Base-by-base conservation (phyloP, 2,329 filamentous ascomycete genomes). In the Ophiocordyceps robertsii region DNA sequence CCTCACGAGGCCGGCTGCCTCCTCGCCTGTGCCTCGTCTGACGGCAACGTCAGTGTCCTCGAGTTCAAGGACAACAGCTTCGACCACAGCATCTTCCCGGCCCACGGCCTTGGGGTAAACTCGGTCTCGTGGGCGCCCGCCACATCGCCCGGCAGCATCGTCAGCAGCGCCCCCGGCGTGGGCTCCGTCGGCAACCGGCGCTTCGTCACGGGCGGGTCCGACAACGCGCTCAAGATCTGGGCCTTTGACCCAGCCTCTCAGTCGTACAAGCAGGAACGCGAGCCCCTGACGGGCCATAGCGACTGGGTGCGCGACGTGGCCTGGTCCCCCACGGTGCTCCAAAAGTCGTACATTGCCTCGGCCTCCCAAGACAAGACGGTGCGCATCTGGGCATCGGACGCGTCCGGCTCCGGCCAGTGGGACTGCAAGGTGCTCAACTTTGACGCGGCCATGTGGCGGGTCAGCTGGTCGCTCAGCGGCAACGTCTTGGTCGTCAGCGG, bases 301-400 rank as follows among this genome's bases (percentile, higher is more conserved):
- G 92, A 96, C 68, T 98, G 92, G 92, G 92, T 98, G 43, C 81
- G 92, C 49, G 92, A 98, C 62, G 92, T 98, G 12, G 86, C 90
- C 13, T 98, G 92, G 92, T 90, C 84, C 40, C 92, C 92, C 11
- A 95, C 88, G 21, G 85, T 96, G 43, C 73, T 98, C 45, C 85
- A 89, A 55, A 95, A 95, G 73, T 87, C 82, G 45, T 98, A 98
- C 68, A 95, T 98, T 59, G 92, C 92, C 29, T 90, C 84, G 39
- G 92, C 90, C 11, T 89, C 84, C 42, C 89, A 96, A 68, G 92
- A 98, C 64, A 93, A 94, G 74, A 95, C 88, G 9, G 90, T 96
- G 48, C 80, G 88, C 52, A 95, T 98, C 66, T 98, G 92, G 92
- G 96, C 90, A 10, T 81, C 76, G 27, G 82, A 87, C 54, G 52